A percentile compares a stretch with the other conserved stretches of the same genome.
Evolutionary conservation across 192 early-diverging fungal genomes (phyloP).

Genomic region (Kickxella alabastrina): DNA sequence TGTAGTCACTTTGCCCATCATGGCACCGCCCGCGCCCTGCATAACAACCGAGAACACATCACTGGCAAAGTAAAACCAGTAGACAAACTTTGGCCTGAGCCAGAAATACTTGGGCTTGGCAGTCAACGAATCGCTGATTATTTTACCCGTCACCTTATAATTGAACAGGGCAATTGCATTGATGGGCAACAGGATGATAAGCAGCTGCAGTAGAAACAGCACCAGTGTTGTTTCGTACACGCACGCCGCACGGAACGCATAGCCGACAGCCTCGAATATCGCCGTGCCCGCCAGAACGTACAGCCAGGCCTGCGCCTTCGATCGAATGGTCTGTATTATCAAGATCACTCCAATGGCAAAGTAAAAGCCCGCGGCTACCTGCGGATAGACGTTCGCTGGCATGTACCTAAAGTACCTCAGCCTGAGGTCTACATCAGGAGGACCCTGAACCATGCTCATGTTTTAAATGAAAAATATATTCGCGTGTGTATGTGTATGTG

Average conservation of each 20-base stretch:
- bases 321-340: slow-evolving; percentile 11
- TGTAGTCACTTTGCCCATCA: slow-evolving; percentile 17
- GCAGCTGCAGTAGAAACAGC: slow-evolving; percentile 34
- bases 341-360: slow-evolving; percentile 10
- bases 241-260: slow-evolving; percentile 32
- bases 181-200: slow-evolving; percentile 33
- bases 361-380: slow-evolving; percentile 24
- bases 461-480: not conserved
- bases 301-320: slow-evolving; percentile 26
- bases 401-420: slow-evolving; percentile 40
- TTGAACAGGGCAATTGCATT: slow-evolving; percentile 40
- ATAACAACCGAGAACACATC: slow-evolving; percentile 47
- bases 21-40: slow-evolving; percentile 49
- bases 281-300: slow-evolving; percentile 34
- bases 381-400: slow-evolving; percentile 24
- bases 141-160: slow-evolving; percentile 34
- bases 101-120: slow-evolving; percentile 18
- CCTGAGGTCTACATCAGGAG: slow-evolving; percentile 10
- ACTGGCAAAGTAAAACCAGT: slow-evolving; percentile 49
- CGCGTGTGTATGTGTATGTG: too few relatives aligned
- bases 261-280: slow-evolving; percentile 28
- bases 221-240: slow-evolving; percentile 34
- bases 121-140: slow-evolving; percentile 7
- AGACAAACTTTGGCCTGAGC: slow-evolving; percentile 32
- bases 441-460: not conserved